Conservation (phyloP, 352 stramenopile genomes). For the Peronospora farinosa region DNA sequence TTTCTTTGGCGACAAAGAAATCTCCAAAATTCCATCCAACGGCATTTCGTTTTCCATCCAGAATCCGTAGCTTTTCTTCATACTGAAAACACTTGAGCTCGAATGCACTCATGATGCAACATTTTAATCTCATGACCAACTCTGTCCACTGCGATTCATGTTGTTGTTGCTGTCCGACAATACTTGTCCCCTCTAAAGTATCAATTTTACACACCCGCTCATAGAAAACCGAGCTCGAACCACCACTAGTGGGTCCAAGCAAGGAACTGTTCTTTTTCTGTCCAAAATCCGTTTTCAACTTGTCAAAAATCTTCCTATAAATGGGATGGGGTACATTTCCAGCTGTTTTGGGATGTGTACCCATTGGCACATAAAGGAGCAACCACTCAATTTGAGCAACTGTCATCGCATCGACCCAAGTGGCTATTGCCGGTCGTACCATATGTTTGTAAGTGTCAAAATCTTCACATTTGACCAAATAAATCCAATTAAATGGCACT, state of each 20-base stretch:
- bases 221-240: conserved; percentile 8
- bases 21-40: conserved; percentile 67
- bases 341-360: conserved; percentile 52
- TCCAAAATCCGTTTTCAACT: conserved; percentile 55
- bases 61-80: conserved; percentile 56
- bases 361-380: conserved; percentile 80
- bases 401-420: conserved; percentile 75
- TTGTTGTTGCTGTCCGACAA: conserved; percentile 66
- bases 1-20: conserved; percentile 78
- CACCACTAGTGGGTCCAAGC: conserved; percentile 11
- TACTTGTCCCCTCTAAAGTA: conserved; percentile 61
- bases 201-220: conserved; percentile 84
- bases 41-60: conserved; percentile 53
- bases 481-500: conserved; percentile 55
- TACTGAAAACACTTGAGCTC: conserved; percentile 74
- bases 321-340: conserved; percentile 37
- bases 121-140: conserved; percentile 50
- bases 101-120: conserved; percentile 83
- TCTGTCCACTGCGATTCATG: conserved; percentile 79
- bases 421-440: conserved; percentile 40
- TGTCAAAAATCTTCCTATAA: conserved; percentile 80
- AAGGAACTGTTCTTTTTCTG: conserved; percentile 30
- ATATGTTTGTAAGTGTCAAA: conserved; percentile 57
- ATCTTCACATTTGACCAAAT: conserved; percentile 83
- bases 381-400: conserved; percentile 64